phyloP scores from a whole-genome alignment of 2,329 filamentous ascomycete genomes.

The Chaetomiaceae sp. region DNA sequence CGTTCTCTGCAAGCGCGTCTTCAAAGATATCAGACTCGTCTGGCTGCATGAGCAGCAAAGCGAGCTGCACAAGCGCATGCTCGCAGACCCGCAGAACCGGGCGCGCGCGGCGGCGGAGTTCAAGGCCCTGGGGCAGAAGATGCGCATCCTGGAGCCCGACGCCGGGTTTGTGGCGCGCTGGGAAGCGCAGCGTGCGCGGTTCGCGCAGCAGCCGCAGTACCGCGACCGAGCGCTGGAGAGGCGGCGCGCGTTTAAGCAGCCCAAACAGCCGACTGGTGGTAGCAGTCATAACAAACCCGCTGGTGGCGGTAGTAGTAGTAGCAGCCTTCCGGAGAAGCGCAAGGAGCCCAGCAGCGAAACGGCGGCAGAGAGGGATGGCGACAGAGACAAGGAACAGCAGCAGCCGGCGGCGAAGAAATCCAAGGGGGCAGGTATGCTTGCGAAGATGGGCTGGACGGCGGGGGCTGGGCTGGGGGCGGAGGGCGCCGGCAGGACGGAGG shows the following conservation, averaged over 20 bases:
- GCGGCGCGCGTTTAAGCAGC: conserved; percentile 58
- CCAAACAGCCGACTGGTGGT: conserved; percentile 48
- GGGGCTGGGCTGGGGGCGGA: conserved; percentile 62
- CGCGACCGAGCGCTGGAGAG: conserved; percentile 66
- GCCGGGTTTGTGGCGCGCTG: conserved; percentile 12
- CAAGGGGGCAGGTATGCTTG: conserved; percentile 63
- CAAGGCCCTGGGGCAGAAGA: conserved; percentile 33
- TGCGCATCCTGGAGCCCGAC: conserved; percentile 22
- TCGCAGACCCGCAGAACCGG: conserved; percentile 26
- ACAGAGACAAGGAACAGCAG: neutral
- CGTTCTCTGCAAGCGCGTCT: conserved; percentile 41
- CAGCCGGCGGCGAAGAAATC: conserved; percentile 43
- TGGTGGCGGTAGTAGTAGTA: conserved; percentile 26
- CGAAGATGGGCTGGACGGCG: conserved; percentile 68
- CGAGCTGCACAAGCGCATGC: conserved; percentile 37
- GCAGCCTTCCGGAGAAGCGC: conserved; percentile 25
- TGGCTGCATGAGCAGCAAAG: conserved; percentile 43
- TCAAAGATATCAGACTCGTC: conserved; percentile 37
- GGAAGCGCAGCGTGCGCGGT: conserved; percentile 25
- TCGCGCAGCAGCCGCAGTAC: conserved; percentile 40
- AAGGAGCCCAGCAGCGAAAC: conserved; percentile 34
- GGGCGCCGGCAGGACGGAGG: conserved; percentile 58
- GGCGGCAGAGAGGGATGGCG: conserved; percentile 26
- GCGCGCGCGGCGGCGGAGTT: conserved; percentile 31
- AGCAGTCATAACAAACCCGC: no score